Conservation (phyloP, 169 alveolate genomes). For the Plasmodium vivax region DNA sequence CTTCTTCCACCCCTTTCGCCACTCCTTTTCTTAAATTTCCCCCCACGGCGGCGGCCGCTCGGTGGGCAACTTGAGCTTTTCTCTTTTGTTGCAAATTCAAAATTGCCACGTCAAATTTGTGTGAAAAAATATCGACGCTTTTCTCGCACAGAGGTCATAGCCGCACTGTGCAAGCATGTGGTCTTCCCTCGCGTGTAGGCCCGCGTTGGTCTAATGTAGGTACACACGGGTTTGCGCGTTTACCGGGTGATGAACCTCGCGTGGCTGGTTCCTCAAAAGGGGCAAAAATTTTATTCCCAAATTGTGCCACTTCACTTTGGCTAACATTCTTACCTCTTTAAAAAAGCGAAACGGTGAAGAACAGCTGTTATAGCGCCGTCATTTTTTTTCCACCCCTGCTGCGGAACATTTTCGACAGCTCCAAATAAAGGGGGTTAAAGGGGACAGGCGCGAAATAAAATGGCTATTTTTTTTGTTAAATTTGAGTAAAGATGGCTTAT, state of each 20-base stretch:
- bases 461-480: background rate
- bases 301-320: background rate
- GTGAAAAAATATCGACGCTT: background rate
- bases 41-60: background rate
- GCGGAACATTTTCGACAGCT: background rate
- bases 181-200: background rate
- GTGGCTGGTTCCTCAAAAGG: background rate
- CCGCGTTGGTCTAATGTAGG: background rate
- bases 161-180: background rate
- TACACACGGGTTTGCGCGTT: background rate
- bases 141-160: background rate
- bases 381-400: background rate
- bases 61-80: background rate
- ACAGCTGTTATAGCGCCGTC: background rate
- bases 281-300: background rate
- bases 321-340: background rate
- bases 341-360: background rate
- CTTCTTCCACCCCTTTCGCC: background rate
- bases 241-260: background rate
- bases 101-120: background rate
- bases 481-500: background rate
- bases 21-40: background rate
- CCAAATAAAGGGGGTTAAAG: background rate
- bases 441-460: background rate
- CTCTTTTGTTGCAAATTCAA: background rate